A percentile compares a stretch with the other conserved stretches of the same genome.
Conservation (phyloP, 805 yeast species). For the Ogataea glucozyma region DNA sequence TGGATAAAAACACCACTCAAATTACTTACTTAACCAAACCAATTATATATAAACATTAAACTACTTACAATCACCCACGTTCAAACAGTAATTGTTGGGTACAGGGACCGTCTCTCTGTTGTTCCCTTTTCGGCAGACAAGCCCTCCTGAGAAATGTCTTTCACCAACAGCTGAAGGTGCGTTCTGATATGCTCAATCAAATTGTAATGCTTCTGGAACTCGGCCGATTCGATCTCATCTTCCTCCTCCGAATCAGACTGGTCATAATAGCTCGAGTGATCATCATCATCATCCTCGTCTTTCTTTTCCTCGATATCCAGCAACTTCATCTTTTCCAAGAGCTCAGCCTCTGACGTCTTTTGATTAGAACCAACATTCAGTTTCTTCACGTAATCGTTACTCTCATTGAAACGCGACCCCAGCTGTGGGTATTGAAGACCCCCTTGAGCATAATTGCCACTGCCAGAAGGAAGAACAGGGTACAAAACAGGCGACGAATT, state of each 20-base stretch:
- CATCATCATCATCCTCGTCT: constrained; percentile 22
- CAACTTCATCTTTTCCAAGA: constrained; percentile 15
- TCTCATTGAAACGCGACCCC: constrained; percentile 26
- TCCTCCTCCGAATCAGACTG: constrained; percentile 27
- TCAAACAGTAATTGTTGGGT: constrained; percentile 22
- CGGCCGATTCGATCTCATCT: constrained; percentile 21
- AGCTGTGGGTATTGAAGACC: constrained; percentile 20
- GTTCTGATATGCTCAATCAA: constrained; percentile 18
- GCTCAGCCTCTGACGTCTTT: constrained; percentile 28
- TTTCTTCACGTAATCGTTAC: constrained; percentile 29
- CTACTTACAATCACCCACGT: background rate
- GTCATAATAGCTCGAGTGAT: constrained; percentile 23
- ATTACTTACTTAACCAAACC: background rate
- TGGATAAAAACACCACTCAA: too few relatives aligned
- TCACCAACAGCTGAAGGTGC: constrained; percentile 19
- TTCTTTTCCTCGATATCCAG: constrained; percentile 11
- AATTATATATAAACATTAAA: background rate
- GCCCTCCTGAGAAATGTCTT: background rate
- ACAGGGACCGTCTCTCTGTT: constrained; percentile 11
- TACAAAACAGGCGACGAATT: constrained; percentile 12
- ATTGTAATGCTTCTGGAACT: constrained; percentile 21
- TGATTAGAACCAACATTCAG: constrained; percentile 40
- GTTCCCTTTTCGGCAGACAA: background rate
- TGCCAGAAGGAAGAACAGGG: constrained; percentile 20
- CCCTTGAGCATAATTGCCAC: constrained; percentile 4